Base-by-base conservation (phyloP, 768 basidiomycete genomes). In the Hygrophorus russula region DNA sequence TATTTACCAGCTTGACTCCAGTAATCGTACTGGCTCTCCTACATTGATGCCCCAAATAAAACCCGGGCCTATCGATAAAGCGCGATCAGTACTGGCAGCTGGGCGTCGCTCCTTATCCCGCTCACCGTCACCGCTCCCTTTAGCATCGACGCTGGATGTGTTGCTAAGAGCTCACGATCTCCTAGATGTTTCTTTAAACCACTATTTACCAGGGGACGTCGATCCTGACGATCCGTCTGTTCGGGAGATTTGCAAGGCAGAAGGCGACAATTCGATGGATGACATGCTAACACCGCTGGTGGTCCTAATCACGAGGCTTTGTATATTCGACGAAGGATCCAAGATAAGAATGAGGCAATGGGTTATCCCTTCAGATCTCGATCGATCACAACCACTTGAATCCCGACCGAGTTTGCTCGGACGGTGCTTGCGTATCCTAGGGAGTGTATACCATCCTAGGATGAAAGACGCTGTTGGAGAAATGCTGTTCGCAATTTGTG, bases 401-500 rank as follows among this genome's bases (percentile, higher is more conserved):
- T 61, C 66, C 32, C 78, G 90, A 3, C 45, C 74, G 11, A 82
- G 87, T 55, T 59, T 84, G 6, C 64, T 97, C 2, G 96, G 96
- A 0, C 69, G 84, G 39, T 78, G 84, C 53, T 59, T 97, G 24
- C 74, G 92, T 13, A 65, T 97, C 15, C 68, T 98, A 44, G 65
- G 70, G 2, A 78, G 80, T 47, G 73, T 91, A 2, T 82, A 87
- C 51, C 80, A 93, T 51, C 56, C 70, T 1, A 69, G 80, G 35
- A 61, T 88, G 48, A 86, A 89, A 54, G 76, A 78, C 52, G 68
- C 83, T 11, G 73, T 83, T 2, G 93, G 93, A 8, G 92, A 97
- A 64, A 69, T 98, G 69, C 61, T 98, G 13, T 98, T 73, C 59
- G 78, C 82, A 0, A 69, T 91, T 53, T 87, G 85, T 50, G 82